Evolutionary conservation across 768 basidiomycete species (phyloP).

Genomic region (Sporobolomyces phaffii): DNA sequence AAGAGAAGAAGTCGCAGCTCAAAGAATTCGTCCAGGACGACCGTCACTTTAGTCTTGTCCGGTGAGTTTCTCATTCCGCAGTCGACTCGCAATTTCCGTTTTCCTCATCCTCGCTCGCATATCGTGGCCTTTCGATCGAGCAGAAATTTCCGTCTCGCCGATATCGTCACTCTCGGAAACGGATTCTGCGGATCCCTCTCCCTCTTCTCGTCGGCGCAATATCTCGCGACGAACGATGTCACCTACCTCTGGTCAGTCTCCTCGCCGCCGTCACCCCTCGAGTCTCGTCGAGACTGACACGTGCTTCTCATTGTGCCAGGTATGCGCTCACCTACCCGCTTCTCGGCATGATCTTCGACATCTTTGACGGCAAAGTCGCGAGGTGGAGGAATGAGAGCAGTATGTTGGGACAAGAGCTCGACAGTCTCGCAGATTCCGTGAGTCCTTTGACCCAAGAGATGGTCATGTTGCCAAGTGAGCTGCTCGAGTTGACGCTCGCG

Average conservation of each 20-base stretch:
- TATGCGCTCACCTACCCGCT: constrained; percentile 81
- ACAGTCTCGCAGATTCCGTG: constrained; percentile 92
- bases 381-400: constrained; percentile 92
- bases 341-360: constrained; percentile 94
- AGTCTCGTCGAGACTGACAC: background rate
- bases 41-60: constrained; percentile 94
- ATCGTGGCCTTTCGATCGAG: background rate
- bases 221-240: constrained; percentile 70
- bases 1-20: constrained; percentile 51
- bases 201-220: constrained; percentile 84
- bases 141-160: constrained; percentile 95
- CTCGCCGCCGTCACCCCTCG: background rate
- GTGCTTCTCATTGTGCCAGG: too few species aligned
- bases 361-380: constrained; percentile 94
- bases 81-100: background rate
- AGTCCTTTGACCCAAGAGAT: constrained; percentile 39
- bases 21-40: constrained; percentile 81
- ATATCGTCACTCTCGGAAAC: constrained; percentile 97
- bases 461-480: background rate
- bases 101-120: background rate
- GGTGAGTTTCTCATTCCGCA: constrained; percentile 52
- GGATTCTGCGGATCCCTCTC: constrained; percentile 96
- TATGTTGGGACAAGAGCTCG: constrained; percentile 94
- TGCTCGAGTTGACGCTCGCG: background rate
- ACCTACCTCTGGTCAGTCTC: constrained; percentile 60